Percentiles rank a stretch among this genome's conserved stretches.
These are phyloP conservation scores for Fennellomyces sp. DNA, from an alignment of 371 early-diverging fungal species.

Conservation along the genomic window DNA sequence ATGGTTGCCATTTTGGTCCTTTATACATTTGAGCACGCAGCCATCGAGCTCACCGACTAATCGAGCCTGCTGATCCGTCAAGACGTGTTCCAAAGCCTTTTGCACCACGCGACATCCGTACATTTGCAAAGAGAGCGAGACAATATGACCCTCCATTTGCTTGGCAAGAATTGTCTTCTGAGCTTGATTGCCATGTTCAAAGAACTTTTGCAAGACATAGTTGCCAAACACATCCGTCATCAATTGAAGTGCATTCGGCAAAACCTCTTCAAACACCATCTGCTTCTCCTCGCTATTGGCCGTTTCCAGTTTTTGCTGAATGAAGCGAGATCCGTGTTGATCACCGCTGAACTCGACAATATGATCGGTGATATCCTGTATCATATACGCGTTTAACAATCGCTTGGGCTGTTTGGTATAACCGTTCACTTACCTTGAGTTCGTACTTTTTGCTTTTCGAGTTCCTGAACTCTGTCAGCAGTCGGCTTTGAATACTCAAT, in stretches of 20 bases:
- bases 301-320: constrained; percentile 98
- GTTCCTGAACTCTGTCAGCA: constrained; percentile 94
- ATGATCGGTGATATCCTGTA: constrained; percentile 87
- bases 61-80: constrained; percentile 87
- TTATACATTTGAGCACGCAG: constrained; percentile 96
- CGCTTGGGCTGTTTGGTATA: too few relatives aligned
- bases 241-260: constrained; percentile 91
- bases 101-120: constrained; percentile 99
- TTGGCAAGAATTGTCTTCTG: constrained; percentile 90
- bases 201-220: constrained; percentile 99
- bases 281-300: constrained; percentile 95
- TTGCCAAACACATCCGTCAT: constrained; percentile 99
- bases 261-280: constrained; percentile 96
- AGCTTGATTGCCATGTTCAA: constrained; percentile 90
- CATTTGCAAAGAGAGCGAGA: constrained; percentile 98
- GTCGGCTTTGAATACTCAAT: constrained; percentile 71
- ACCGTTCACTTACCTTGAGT: constrained; percentile 65
- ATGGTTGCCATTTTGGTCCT: constrained; percentile 99
- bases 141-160: constrained; percentile 95
- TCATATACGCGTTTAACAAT: neutral
- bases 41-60: constrained; percentile 95
- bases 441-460: constrained; percentile 95
- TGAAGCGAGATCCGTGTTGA: constrained; percentile 99
- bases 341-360: constrained; percentile 98
- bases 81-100: constrained; percentile 97